Percentiles rank a stretch among this genome's conserved stretches.
phyloP scores from a whole-genome alignment of 352 stramenopile species.

The Phytophthora capsici region DNA sequence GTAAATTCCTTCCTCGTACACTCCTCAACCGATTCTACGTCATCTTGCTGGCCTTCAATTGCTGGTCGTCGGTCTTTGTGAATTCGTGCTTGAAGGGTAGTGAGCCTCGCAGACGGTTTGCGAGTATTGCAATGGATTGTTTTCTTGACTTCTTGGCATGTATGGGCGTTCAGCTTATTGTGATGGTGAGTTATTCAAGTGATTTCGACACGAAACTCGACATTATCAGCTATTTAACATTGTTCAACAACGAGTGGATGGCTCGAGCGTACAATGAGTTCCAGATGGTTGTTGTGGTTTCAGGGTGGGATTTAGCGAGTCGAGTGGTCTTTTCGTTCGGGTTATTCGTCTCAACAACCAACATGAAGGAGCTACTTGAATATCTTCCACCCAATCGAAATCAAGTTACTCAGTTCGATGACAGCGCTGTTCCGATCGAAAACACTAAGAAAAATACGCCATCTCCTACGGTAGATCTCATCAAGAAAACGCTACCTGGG shows the following conservation, averaged over 20 bases:
- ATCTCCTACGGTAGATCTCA: background rate
- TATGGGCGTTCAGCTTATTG: constrained; percentile 5
- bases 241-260: constrained; percentile 5
- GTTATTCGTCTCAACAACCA: background rate
- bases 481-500: background rate
- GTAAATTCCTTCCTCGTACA: constrained; percentile 2
- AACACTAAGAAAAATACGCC: background rate
- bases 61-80: constrained; percentile 13
- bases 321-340: constrained; percentile 1
- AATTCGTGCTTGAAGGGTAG: constrained; percentile 7
- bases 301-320: background rate
- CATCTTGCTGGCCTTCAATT: constrained; percentile 25
- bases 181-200: constrained; percentile 1
- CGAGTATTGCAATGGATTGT: background rate
- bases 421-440: background rate
- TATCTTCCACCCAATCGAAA: background rate
- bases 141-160: background rate
- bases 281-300: constrained; percentile 4
- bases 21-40: constrained; percentile 37
- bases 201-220: constrained; percentile 1
- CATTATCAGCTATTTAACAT: background rate
- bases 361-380: constrained; percentile 14
- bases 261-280: constrained; percentile 12
- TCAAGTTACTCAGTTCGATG: background rate
- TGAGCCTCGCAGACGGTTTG: constrained; percentile 7